Evolutionary conservation across 2,329 filamentous ascomycete genomes (phyloP), one percentile per base, ranked within the genome.

Genomic region (Penicillium sp.): DNA sequence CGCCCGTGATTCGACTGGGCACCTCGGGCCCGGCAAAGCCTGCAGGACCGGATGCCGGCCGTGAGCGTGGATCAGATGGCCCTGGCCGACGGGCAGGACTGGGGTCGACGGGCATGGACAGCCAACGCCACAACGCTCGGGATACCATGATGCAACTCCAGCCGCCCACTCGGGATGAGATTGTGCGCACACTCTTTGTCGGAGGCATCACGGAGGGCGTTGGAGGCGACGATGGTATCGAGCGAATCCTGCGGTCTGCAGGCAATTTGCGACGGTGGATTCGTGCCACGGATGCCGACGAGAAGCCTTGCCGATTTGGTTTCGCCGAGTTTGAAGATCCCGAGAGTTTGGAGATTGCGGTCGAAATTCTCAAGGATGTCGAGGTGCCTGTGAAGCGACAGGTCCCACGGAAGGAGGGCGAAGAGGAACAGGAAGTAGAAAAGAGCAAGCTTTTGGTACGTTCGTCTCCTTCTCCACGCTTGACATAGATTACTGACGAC

Each of bases 311-410:
- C 72, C 87, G 86, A 57, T 97, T 97, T 77, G 94, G 92, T 13
- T 97, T 99, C 74, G 94, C 92, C 53, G 89, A 96, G 72, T 99
- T 89, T 71, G 92, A 96, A 57, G 92, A 97, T 70, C 85, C 87
- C 22, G 89, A 96, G 71, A 92, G 91, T 59, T 79, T 99, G 61
- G 85, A 87, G 69, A 87, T 87, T 40, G 94, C 92, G 39, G 85
- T 92, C 49, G 90, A 95, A 70, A 83, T 96, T 50, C 82, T 96
- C 63, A 85, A 85, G 68, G 87, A 94, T 63, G 79, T 96, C 57
- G 80, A 90, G 67, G 83, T 97, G 44, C 94, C 94, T 27, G 78
- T 85, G 36, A 89, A 90, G 74, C 88, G 86, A 69, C 89, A 92
- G 71, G 73, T 22, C 76, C 75, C 62, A 62, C 66, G 55, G 28